Evolutionary conservation across 2,329 filamentous ascomycete species (phyloP).

Genomic region (Pleomassaria siparia): DNA sequence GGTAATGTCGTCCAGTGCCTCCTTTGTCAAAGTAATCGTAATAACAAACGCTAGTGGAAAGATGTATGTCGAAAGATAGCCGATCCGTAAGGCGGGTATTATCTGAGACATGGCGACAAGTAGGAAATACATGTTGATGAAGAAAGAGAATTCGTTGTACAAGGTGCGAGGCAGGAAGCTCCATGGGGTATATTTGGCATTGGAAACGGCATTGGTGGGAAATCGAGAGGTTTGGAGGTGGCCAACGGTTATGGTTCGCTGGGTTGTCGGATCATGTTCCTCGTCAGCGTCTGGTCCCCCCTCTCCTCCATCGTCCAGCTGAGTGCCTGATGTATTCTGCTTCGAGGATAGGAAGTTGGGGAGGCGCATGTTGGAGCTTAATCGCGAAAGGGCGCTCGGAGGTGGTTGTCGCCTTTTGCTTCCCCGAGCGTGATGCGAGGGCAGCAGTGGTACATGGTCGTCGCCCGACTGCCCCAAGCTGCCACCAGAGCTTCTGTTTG

Average conservation of each 20-base stretch:
- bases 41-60: conserved; percentile 91
- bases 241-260: conserved; percentile 75
- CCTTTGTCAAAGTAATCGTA: conserved; percentile 89
- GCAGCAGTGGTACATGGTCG: conserved; percentile 75
- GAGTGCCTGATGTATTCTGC: conserved; percentile 25
- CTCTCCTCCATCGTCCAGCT: conserved; percentile 21
- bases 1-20: conserved; percentile 90
- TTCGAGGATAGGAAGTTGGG: conserved; percentile 63
- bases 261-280: conserved; percentile 63
- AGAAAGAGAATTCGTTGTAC: conserved; percentile 99
- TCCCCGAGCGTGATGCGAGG: conserved; percentile 37
- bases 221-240: conserved; percentile 73
- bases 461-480: conserved; percentile 58
- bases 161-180: conserved; percentile 92
- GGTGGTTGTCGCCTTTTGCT: conserved; percentile 27
- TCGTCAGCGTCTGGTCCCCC: conserved; percentile 49
- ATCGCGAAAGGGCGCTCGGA: conserved; percentile 44
- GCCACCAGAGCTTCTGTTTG: conserved; percentile 60
- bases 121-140: conserved; percentile 99
- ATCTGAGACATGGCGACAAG: conserved; percentile 92
- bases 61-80: conserved; percentile 92
- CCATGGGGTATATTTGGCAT: conserved; percentile 95
- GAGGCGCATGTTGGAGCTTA: conserved; percentile 60
- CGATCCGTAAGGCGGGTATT: conserved; percentile 85
- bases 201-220: conserved; percentile 88